Base-by-base conservation (phyloP, 164 flowering plant genomes). In the Umbilicus rupestris region DNA sequence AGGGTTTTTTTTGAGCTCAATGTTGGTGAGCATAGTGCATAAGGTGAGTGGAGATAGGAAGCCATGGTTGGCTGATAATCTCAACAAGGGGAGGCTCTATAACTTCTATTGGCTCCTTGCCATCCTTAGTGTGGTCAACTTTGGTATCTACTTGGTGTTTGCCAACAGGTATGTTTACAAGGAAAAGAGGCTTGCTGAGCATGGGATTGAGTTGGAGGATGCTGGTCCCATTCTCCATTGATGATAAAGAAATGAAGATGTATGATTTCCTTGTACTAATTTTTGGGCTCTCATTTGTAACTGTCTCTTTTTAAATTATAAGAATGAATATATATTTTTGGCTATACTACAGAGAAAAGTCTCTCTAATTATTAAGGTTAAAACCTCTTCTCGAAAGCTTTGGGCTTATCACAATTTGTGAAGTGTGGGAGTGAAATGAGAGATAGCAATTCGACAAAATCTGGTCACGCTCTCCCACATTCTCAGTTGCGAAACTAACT, bases 91-190 rank as follows among this genome's bases (percentile, higher is more conserved):
- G 63, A 85, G 63, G 79, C 86, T 90, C 0, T 81, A 88, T 46
- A 62, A 86, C 41, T 90, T 90, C 79, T 90, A 90, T 39, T 86
- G 97, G 94, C 75, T 90, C 24, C 45, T 90, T 50, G 87, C 89
- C 0, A 68, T 69, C 12, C 65, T 90, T 70, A 84, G 94, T 63
- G 69, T 69, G 1, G 39, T 86, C 64, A 90, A 90, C 68, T 74
- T 86, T 2, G 75, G 52, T 10, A 15, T 83, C 16, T 90, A 59
- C 63, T 52, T 87, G 74, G 62, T 73, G 24, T 71, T 73, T 70
- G 83, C 94, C 4, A 84, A 30, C 29, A 72, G 94, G 86, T 90
- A 90, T 58, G 88, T 80, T 29, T 87, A 86, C 74, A 90, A 86
- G 81, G 85, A 84, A 17, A 75, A 70, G 55, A 80, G 88, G 75